Percentiles rank a stretch among this genome's conserved stretches.
These are phyloP conservation scores for Chaetomium tenue DNA, from an alignment of 495 filamentous ascomycete genomes.

Conservation along the genomic window DNA sequence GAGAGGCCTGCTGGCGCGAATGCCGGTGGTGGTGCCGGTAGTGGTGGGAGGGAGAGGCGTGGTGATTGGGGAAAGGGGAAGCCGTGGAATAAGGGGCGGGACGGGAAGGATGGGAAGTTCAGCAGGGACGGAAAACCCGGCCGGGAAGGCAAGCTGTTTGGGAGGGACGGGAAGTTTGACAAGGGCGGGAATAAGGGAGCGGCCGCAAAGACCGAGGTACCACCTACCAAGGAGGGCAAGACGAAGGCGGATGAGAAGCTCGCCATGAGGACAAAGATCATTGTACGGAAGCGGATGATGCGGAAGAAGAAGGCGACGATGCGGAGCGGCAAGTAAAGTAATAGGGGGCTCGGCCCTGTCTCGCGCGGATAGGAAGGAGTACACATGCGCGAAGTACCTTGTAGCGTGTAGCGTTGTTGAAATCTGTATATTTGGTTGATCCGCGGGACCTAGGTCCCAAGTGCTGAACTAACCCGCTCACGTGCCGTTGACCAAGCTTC, in stretches of 20 bases:
- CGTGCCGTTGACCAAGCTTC: neutral
- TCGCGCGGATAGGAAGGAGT: neutral
- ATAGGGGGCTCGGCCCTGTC: neutral
- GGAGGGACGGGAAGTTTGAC: neutral
- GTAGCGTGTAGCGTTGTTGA: neutral
- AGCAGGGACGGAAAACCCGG: neutral
- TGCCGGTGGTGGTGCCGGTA: constrained; percentile 14
- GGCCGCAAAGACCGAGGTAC: constrained; percentile 11
- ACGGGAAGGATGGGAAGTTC: constrained; percentile 17
- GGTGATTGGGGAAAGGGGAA: constrained; percentile 19
- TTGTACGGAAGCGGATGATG: constrained; percentile 48
- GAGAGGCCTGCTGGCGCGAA: constrained; percentile 1
- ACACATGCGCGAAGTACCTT: too few species aligned
- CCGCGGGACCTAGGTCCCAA: neutral
- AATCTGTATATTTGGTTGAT: neutral
- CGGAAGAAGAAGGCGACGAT: constrained; percentile 50
- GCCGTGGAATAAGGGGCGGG: constrained; percentile 28
- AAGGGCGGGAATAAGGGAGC: neutral
- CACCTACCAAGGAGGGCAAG: constrained; percentile 26
- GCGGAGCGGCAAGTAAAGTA: constrained; percentile 33
- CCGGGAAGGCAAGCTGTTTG: neutral
- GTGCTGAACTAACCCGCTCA: neutral
- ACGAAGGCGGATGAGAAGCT: constrained; percentile 37
- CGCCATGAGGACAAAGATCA: constrained; percentile 48
- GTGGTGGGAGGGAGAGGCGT: constrained; percentile 3